A percentile compares a stretch with the other conserved stretches of the same genome.
Conservation (phyloP, 192 early-diverging fungal species). For the Cetraspora pellucida region DNA sequence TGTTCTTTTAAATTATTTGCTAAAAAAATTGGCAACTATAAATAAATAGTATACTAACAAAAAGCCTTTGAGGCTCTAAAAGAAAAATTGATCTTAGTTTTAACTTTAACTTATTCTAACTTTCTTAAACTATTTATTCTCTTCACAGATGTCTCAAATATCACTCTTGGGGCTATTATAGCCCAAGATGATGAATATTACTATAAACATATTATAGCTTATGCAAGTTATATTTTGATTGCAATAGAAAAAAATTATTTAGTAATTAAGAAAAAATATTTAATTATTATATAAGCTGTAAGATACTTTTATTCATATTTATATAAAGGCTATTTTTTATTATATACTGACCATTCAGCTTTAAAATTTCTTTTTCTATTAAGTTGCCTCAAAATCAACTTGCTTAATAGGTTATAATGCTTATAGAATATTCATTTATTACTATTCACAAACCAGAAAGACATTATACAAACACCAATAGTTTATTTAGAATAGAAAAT, state of each 20-base stretch:
- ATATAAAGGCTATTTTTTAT: not conserved
- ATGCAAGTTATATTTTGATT: conserved; percentile 26
- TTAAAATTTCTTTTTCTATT: too few species aligned
- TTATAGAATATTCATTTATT: too few species aligned
- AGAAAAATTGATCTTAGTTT: conserved; percentile 30
- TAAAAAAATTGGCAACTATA: not conserved
- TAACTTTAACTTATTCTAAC: conserved; percentile 41
- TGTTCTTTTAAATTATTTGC: not conserved
- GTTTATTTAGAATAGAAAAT: too few species aligned
- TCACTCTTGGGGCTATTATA: conserved; percentile 42
- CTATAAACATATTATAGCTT: conserved; percentile 32
- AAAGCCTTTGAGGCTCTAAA: conserved; percentile 39
- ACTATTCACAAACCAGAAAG: too few species aligned
- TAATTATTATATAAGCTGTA: conserved; percentile 35
- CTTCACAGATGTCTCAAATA: conserved; percentile 46
- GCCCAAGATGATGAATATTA: conserved; percentile 36
- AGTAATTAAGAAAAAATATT: conserved; percentile 34
- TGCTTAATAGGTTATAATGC: too few species aligned
- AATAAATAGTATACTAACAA: not conserved
- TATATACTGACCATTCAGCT: too few species aligned
- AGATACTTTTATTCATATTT: conserved; percentile 40
- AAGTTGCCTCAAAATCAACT: too few species aligned
- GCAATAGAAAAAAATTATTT: conserved; percentile 38
- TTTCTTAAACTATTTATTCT: conserved; percentile 37
- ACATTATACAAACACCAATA: too few species aligned